Evolutionary conservation across 2,329 filamentous ascomycete genomes (phyloP), one percentile per base, ranked within the genome.

Genomic region (Penicillium sp.): DNA sequence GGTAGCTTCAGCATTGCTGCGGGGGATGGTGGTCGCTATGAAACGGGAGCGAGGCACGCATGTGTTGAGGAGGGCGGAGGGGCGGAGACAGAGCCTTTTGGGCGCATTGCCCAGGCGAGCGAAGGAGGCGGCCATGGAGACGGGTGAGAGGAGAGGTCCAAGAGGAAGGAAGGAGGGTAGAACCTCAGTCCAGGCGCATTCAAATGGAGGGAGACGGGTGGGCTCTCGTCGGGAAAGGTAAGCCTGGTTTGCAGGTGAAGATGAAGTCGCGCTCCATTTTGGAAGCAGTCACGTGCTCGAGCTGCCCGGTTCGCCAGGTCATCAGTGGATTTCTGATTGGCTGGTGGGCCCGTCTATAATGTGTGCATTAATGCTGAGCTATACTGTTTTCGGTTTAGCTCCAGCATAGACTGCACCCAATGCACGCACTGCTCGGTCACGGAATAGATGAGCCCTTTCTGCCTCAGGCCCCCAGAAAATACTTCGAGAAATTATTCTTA

Each of bases 71-170:
- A 69, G 65, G 56, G 69, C 70, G 66, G 74, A 76, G 67, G 78
- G 75, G 69, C 76, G 73, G 56, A 79, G 72, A 67, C 76, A 81
- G 57, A 81, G 72, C 66, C 79, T 78, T 73, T 81, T 82, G 63
- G 80, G 76, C 69, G 78, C 75, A 70, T 77, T 77, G 71, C 78
- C 74, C 59, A 83, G 72, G 66, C 82, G 81, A 66, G 78, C 74
- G 68, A 84, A 75, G 45, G 80, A 74, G 59, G 78, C 79, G 71
- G 81, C 78, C 82, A 86, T 85, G 69, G 59, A 44, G 54, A 49
- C 52, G 37, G 29, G n/a, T 49, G 45, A 52, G 50, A 50, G 49
- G 53, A 40, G 53, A 55, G 50, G 42, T 54, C 54, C 51, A 49
- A 57, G 52, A 46, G 52, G 46, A 53, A 52, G 58, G 53, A 48